Evolutionary conservation across 805 yeast genomes (phyloP), one percentile per base, ranked within the genome.

Genomic region (Spathaspora arborariae): DNA sequence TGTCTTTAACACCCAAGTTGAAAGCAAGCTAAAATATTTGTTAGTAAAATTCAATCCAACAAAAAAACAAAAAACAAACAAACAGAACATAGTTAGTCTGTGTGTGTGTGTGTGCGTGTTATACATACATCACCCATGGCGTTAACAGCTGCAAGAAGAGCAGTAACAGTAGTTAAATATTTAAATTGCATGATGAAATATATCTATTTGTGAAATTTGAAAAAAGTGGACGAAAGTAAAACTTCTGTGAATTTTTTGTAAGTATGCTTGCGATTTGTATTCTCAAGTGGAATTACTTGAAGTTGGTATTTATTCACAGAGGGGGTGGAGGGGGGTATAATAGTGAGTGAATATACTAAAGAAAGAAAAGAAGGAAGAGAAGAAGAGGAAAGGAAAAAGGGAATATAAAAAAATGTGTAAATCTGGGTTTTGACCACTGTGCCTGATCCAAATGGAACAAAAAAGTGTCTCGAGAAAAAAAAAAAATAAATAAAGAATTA

Each of bases 1-100:
- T 78, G 60, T 82, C 81, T 69, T 87, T 72, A 56, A 85, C 96
- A 68, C 97, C 97, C 51, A 90, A 71, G 78, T 88, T 84, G 76
- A 91, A 83, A 50, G 91, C 96, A 53, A 90, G 75, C 70, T 75
- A 47, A 10, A 48, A 34, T 10, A 30, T 50, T 56, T 43, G 45
- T 43, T 51, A 51, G 55, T 50, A 53, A 10, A 13, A 7, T 3
- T 3, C 16, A 3, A 10, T 30, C 35, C 6, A 30, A 30, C 5
- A 30, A 3, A 9, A 24, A 30, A 30, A 3, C 35, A 30, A 4
- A 15, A 30, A 7, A 33, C 6, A 13, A 33, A 33, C n/a, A n/a
- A n/a, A n/a, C n/a, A n/a, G n/a, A n/a, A n/a, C n/a, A n/a, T n/a
- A n/a, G n/a, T n/a, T n/a, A n/a, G n/a, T n/a, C n/a, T n/a, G n/a